Base-by-base conservation (phyloP, 352 stramenopile species). In the Globisporangium echinulatum region DNA sequence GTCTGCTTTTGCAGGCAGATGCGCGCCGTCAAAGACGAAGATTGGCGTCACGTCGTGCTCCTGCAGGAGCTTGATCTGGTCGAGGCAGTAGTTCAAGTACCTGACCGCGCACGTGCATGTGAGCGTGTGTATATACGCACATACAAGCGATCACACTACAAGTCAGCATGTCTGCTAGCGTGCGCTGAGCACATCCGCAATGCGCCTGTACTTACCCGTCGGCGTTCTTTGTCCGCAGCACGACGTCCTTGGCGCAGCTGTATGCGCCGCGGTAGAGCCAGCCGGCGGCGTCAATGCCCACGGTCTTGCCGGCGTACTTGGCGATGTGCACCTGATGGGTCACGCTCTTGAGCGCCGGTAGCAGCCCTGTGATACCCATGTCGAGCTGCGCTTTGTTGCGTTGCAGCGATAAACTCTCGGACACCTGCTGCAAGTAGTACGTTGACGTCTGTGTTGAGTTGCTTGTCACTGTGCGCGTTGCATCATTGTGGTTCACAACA, bases 21-120 rank as follows among this genome's bases (percentile, higher is more conserved):
- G 66, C 9, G 80, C 92, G n/a, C 94, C 95, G 66, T 98, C 95
- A 40, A 98, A 98, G 9, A 98, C 92, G 10, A 98, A 75, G 25
- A 96, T 72, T 14, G 91, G 93, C 13, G 72, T 91, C 57, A 98
- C 78, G 7, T 84, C 66, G 59, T 96, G 73, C 13, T 84, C 59
- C 52, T 89, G 74, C 15, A 98, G 73, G 52, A 97, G 42, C 40
- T 96, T 86, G 51, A 98, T 79, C 54, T 90, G 85, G 57, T 90
- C 68, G 54, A 98, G 66, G 55, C 82, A 95, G 63, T 86, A 97
- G 54, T 90, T 79, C 15, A 98, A 70, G 58, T 96, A 94, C 39
- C 78, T 85, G 14, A 11, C 3, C 25, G 25, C 25, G 25, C 25
- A 25, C 25, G 25, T 25, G 25, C 25, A 25, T 1, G 25, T 25